Evolutionary conservation across 805 yeast genomes (phyloP).

Genomic region (Cyberlindnera sargentensis): DNA sequence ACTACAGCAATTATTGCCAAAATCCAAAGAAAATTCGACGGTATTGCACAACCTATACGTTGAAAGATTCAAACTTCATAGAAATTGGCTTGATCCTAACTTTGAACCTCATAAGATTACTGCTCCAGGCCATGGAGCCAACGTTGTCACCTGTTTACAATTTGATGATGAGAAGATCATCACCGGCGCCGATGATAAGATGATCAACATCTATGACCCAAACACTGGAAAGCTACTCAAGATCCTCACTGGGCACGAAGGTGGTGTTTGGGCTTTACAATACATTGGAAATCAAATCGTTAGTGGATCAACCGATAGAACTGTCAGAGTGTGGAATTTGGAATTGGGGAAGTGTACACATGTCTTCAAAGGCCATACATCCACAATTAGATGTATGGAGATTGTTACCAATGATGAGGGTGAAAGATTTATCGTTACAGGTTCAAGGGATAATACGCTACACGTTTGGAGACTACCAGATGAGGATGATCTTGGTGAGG

Average conservation of each 20-base stretch:
- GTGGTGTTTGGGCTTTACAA: constrained; percentile 98
- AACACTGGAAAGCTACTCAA: constrained; percentile 56
- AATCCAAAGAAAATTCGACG: constrained; percentile 2
- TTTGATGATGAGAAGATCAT: constrained; percentile 86
- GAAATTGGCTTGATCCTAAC: constrained; percentile 74
- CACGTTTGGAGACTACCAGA: constrained; percentile 80
- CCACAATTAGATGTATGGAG: constrained; percentile 89
- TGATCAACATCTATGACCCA: constrained; percentile 76
- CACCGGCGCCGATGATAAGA: constrained; percentile 86
- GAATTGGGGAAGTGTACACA: constrained; percentile 82
- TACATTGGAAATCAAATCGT: constrained; percentile 78
- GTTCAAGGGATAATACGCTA: constrained; percentile 78
- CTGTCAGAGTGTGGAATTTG: constrained; percentile 91
- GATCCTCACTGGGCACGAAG: constrained; percentile 81
- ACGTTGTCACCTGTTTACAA: constrained; percentile 92
- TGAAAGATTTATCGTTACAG: constrained; percentile 75
- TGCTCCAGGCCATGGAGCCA: constrained; percentile 62
- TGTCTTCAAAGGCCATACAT: constrained; percentile 83
- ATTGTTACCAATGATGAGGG: constrained; percentile 63
- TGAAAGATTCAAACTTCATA: constrained; percentile 25
- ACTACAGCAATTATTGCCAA: constrained; percentile 28
- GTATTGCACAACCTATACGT: constrained; percentile 11
- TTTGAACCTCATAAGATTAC: constrained; percentile 63
- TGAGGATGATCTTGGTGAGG: constrained; percentile 23
- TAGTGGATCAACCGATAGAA: constrained; percentile 91